Percentiles rank a stretch among this genome's conserved stretches.
These are phyloP conservation scores for Talaromyces piceae DNA, from an alignment of 2,329 filamentous ascomycete genomes.

Conservation along the genomic window DNA sequence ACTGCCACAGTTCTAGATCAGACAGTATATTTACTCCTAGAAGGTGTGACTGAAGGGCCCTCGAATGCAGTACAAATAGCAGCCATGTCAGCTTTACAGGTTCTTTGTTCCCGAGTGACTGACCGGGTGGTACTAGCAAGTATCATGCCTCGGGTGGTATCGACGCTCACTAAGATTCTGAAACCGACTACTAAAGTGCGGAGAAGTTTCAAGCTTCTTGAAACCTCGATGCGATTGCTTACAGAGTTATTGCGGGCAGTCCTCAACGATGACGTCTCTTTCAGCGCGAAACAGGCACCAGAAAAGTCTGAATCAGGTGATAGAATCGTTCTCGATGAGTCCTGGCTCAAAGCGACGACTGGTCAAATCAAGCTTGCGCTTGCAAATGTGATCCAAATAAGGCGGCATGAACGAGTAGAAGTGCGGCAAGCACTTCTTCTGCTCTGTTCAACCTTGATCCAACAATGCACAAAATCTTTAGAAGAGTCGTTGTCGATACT, in stretches of 20 bases:
- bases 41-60: slow-evolving; percentile 58
- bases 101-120: slow-evolving; percentile 56
- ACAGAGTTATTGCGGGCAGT: slow-evolving; percentile 38
- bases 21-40: slow-evolving; percentile 70
- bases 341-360: slow-evolving; percentile 74
- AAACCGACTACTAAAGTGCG: slow-evolving; percentile 59
- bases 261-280: slow-evolving; percentile 38
- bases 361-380: slow-evolving; percentile 78
- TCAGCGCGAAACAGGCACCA: slow-evolving; percentile 14
- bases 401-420: slow-evolving; percentile 60
- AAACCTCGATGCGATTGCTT: slow-evolving; percentile 54
- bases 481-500: slow-evolving; percentile 62
- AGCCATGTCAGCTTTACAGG: slow-evolving; percentile 57
- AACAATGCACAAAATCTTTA: slow-evolving; percentile 70
- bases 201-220: slow-evolving; percentile 56
- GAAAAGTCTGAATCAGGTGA: slow-evolving; percentile 22
- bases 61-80: slow-evolving; percentile 64
- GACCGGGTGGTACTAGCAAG: slow-evolving; percentile 70
- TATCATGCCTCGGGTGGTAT: slow-evolving; percentile 83
- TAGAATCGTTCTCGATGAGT: slow-evolving; percentile 37
- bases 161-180: slow-evolving; percentile 67
- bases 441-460: slow-evolving; percentile 67
- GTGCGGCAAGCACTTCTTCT: slow-evolving; percentile 61
- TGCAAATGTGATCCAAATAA: slow-evolving; percentile 66
- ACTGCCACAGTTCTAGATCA: slow-evolving; percentile 75